Evolutionary conservation across 495 filamentous ascomycete species (phyloP).

Genomic region (Alectoria sarmentosa): DNA sequence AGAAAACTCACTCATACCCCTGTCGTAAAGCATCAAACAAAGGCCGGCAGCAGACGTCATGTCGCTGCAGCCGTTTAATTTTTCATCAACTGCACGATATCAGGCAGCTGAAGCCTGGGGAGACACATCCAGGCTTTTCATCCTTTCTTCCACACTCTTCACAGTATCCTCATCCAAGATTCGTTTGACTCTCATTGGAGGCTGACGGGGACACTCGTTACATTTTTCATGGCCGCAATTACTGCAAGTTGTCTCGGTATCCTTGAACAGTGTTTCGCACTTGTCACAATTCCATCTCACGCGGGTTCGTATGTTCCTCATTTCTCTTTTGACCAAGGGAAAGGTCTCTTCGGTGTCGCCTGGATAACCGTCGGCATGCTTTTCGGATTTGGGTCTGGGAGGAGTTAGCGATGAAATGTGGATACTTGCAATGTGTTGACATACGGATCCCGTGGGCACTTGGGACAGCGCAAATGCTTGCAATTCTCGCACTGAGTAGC

Average conservation of each 20-base stretch:
- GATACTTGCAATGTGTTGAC: slow-evolving; percentile 29
- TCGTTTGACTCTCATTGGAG: slow-evolving; percentile 53
- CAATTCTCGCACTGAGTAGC: slow-evolving; percentile 63
- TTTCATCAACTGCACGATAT: background rate
- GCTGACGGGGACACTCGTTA: slow-evolving; percentile 38
- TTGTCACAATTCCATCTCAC: slow-evolving; percentile 58
- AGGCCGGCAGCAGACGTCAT: background rate
- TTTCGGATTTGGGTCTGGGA: slow-evolving; percentile 57
- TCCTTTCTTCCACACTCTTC: slow-evolving; percentile 50
- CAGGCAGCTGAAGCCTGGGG: slow-evolving; percentile 24
- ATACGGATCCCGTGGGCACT: slow-evolving; percentile 77
- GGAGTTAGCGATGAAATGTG: slow-evolving; percentile 14
- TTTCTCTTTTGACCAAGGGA: slow-evolving; percentile 33
- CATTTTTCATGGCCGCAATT: slow-evolving; percentile 50
- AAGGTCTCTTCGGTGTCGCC: slow-evolving; percentile 50
- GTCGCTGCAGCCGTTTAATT: background rate
- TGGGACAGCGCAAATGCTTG: slow-evolving; percentile 69
- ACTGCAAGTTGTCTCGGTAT: slow-evolving; percentile 44
- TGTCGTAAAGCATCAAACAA: slow-evolving; percentile 7
- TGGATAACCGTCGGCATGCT: slow-evolving; percentile 71
- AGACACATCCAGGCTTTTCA: slow-evolving; percentile 40
- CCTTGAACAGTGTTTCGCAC: slow-evolving; percentile 51
- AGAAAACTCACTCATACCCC: background rate
- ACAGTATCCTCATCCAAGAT: slow-evolving; percentile 59
- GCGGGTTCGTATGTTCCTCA: slow-evolving; percentile 39